Conservation (phyloP, 257 asterid species). For the Catharanthus roseus region DNA sequence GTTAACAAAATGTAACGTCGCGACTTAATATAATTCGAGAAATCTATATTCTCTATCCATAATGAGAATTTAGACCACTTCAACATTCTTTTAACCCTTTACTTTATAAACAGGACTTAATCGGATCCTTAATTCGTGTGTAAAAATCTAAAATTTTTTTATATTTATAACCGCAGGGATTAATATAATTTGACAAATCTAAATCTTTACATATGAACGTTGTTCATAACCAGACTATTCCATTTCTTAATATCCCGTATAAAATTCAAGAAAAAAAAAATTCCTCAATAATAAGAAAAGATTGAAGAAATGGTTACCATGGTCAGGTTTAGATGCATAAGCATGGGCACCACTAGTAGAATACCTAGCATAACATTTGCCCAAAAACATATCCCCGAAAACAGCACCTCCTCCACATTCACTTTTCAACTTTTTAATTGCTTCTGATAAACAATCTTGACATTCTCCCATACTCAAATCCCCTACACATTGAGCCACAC, state of each 20-base stretch:
- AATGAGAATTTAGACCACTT: too few relatives aligned
- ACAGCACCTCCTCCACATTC: slow-evolving; percentile 98
- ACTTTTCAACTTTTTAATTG: slow-evolving; percentile 59
- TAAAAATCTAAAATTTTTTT: too few relatives aligned
- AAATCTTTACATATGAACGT: too few relatives aligned
- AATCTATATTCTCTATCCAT: too few relatives aligned
- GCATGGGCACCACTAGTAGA: slow-evolving; percentile 56
- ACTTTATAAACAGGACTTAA: too few relatives aligned
- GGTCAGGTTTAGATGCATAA: slow-evolving; percentile 38
- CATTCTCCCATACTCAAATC: slow-evolving; percentile 80
- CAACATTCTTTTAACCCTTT: too few relatives aligned
- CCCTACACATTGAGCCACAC: slow-evolving; percentile 92
- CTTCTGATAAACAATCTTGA: slow-evolving; percentile 81
- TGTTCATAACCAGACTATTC: too few relatives aligned
- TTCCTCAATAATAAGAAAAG: background rate
- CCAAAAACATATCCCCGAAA: slow-evolving; percentile 86
- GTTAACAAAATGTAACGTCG: too few relatives aligned
- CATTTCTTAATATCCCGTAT: background rate
- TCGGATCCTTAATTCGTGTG: too few relatives aligned
- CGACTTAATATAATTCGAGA: too few relatives aligned
- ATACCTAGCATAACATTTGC: slow-evolving; percentile 87
- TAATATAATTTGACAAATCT: too few relatives aligned
- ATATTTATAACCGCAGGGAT: too few relatives aligned
- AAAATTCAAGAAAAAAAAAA: background rate
- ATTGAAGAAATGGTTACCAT: slow-evolving; percentile 33